Base-by-base conservation (phyloP, 768 basidiomycete species). In the Galerina sulciceps region DNA sequence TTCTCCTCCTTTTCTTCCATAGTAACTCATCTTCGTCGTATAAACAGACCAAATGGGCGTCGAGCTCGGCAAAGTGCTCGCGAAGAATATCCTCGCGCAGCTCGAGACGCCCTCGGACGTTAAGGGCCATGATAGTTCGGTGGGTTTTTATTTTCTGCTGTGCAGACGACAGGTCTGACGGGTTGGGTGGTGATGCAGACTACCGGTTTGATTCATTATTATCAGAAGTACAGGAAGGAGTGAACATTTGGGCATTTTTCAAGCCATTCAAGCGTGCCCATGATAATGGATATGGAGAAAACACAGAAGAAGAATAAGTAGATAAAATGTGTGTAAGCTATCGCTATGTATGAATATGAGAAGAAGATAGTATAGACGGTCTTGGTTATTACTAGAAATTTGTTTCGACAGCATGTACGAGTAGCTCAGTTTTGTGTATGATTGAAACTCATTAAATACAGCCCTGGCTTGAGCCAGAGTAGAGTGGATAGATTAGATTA, bases 21-120 rank as follows among this genome's bases (percentile, higher is more conserved):
- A 15, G 31, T 26, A 26, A 20, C 37, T 26, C 14, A 15, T 10
- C 15, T 35, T 15, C 40, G 10, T 44, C 6, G 8, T 43, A n/a
- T 44, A 10, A 58, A 14, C 67, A 93, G 94, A 99, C 74, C 97
- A 99, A 87, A 97, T 98, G 96, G 97, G 97, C 72, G 96, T 99
- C 64, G 96, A 99, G 75, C 89, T 99, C 54, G 96, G 96, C 57
- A 99, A 99, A 74, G 92, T 96, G 4, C 85, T 99, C 43, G 97
- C 97, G 1, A 99, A 98, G 86, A 90, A 90, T 67, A 99, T 99
- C 67, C 82, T 99, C 50, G 83, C 86, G 2, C 95, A 97, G 74
- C 87, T 99, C 44, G 86, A 79, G n/a, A 84, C 81, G 58, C 87
- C 93, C 9, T 82, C 79, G 22, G 59, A 60, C 37, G 55, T 56